A percentile compares a stretch with the other conserved stretches of the same genome.
Evolutionary conservation across 352 stramenopile species (phyloP).

Genomic region (Globisporangium okanoganense): DNA sequence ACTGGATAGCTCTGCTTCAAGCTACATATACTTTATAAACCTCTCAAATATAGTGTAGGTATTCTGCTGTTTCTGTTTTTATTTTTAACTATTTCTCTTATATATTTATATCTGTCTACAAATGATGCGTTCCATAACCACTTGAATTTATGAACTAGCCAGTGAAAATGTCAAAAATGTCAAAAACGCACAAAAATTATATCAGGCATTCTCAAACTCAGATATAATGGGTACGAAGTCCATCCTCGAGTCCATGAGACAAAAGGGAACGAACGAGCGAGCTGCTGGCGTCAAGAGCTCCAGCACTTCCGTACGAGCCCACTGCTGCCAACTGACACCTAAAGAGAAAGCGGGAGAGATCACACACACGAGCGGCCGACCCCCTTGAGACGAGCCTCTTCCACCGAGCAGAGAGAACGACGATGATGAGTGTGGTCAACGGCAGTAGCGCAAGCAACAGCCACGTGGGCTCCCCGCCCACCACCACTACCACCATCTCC

Average conservation of each 20-base stretch:
- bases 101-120: background rate
- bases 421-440: constrained; percentile 26
- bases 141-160: background rate
- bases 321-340: background rate
- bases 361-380: background rate
- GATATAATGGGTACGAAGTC: constrained; percentile 6
- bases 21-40: background rate
- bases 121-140: background rate
- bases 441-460: constrained; percentile 22
- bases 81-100: too few relatives aligned
- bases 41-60: background rate
- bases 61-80: too few relatives aligned
- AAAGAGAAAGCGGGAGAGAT: background rate
- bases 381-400: background rate
- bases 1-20: background rate
- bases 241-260: constrained; percentile 1
- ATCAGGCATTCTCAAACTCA: too few relatives aligned
- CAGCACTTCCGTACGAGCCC: background rate
- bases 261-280: background rate
- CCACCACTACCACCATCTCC: constrained; percentile 23
- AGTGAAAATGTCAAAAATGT: too few relatives aligned
- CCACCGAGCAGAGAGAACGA: background rate
- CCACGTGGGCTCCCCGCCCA: constrained; percentile 22
- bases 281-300: background rate
- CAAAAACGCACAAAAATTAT: too few relatives aligned